Base-by-base conservation (phyloP, 2,329 filamentous ascomycete species). In the Penicillium crustosum region DNA sequence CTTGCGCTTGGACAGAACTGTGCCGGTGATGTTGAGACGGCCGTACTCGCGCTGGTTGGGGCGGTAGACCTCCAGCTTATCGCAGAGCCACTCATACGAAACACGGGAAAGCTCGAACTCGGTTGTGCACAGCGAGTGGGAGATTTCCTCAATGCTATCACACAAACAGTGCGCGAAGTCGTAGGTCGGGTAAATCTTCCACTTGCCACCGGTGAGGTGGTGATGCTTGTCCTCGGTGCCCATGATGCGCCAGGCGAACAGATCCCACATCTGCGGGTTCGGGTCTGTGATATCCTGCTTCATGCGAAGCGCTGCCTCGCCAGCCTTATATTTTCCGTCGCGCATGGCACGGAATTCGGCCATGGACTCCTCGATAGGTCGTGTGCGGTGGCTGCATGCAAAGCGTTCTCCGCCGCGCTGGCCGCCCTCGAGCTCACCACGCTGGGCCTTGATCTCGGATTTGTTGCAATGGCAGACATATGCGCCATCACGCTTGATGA, bases 231-330 rank as follows among this genome's bases (percentile, higher is more conserved):
- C 59, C 43, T 81, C 81, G 57, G 84, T 77, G 42, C 90, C 86
- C 68, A 91, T 83, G 55, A 97, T 88, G 60, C 93, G 86, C 76
- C 96, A 97, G 17, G 93, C 93, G 2, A 90, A 90, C 53, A 96
- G 78, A 80, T 97, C 93, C 93, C 93, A 97, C 90, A 96, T 93
- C 76, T 96, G 91, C 7, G 93, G 92, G 73, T 97, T 97, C 31
- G 89, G 88, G 67, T 89, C 88, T 50, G 85, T 84, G n/a, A 87
- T 67, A 63, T 91, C 85, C 81, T 96, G 91, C 80, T 96, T 96
- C 93, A 97, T 97, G 60, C 93, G 87, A 53, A 97, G 79, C 68
- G 91, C 89, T 2, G 91, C 93, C 73, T 91, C 88, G 68, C 87
- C 86, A 1, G 91, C 88, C 73, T 89, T 87, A 77, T 97, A 97